Evolutionary conservation across 1,139 yeast species (phyloP).

Genomic region (Pichia kudriavzevii): DNA sequence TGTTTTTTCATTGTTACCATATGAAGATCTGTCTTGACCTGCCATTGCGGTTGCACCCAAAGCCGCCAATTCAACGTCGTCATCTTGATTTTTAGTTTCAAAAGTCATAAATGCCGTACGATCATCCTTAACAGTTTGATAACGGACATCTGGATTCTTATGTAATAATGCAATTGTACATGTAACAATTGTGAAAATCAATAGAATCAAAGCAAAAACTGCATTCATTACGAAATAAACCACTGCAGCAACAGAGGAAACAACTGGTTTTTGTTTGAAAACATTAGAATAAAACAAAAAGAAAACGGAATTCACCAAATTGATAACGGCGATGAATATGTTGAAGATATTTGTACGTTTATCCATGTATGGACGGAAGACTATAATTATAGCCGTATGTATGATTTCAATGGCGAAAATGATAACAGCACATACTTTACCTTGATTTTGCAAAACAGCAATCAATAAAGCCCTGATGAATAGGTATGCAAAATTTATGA

Average conservation of each 20-base stretch:
- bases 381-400: conserved; percentile 57
- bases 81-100: conserved; percentile 35
- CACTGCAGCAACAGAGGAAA: conserved; percentile 85
- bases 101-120: conserved; percentile 79
- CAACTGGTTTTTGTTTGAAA: conserved; percentile 78
- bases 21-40: conserved; percentile 47
- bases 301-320: conserved; percentile 74
- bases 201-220: conserved; percentile 70
- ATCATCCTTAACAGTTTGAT: conserved; percentile 96
- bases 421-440: conserved; percentile 73
- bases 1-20: too few relatives aligned
- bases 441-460: conserved; percentile 74
- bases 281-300: conserved; percentile 83
- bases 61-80: conserved; percentile 75
- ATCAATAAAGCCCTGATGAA: conserved; percentile 75
- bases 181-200: conserved; percentile 79
- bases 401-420: conserved; percentile 68
- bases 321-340: conserved; percentile 74
- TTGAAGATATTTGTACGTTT: conserved; percentile 88
- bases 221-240: conserved; percentile 91
- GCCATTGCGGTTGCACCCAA: conserved; percentile 84
- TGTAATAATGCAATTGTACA: conserved; percentile 77
- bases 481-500: conserved; percentile 55
- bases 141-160: conserved; percentile 91
- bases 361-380: conserved; percentile 86